Percentiles rank a stretch among this genome's conserved stretches.
phyloP scores from a whole-genome alignment of 768 basidiomycete species.

The Mycena chlorophos region DNA sequence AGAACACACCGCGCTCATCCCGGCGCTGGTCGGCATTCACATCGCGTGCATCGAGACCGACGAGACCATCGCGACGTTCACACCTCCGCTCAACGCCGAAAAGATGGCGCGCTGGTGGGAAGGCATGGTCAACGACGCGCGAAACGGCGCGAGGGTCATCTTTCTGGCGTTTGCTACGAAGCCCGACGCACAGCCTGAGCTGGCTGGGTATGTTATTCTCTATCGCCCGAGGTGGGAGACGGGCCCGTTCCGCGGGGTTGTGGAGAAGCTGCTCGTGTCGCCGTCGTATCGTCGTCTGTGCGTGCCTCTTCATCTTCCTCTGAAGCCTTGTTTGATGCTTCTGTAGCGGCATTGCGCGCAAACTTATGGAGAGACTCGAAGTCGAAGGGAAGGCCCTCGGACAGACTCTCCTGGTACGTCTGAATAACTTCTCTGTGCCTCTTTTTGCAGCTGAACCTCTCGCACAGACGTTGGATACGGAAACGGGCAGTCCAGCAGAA shows the following conservation, averaged over 20 bases:
- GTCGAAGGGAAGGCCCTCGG: neutral
- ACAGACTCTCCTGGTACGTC: constrained; percentile 8
- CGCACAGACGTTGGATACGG: constrained; percentile 13
- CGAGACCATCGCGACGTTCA: constrained; percentile 18
- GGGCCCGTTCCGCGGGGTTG: constrained; percentile 9
- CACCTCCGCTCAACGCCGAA: constrained; percentile 9
- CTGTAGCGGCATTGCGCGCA: constrained; percentile 2
- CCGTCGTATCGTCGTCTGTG: constrained; percentile 14
- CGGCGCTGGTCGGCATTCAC: constrained; percentile 16
- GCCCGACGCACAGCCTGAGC: neutral
- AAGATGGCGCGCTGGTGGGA: constrained; percentile 12
- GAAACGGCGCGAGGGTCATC: constrained; percentile 2
- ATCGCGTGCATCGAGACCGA: constrained; percentile 17
- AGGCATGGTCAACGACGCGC: constrained; percentile 4
- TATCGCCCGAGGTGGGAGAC: constrained; percentile 8
- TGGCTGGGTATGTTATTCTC: constrained; percentile 14
- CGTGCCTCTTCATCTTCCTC: neutral
- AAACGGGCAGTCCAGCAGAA: constrained; percentile 17
- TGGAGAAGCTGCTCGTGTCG: constrained; percentile 18
- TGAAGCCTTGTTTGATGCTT: neutral
- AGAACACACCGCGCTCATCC: constrained; percentile 9
- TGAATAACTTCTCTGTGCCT: no score
- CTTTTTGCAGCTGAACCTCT: neutral
- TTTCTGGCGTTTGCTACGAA: constrained; percentile 4
- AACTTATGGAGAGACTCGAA: constrained; percentile 12